Evolutionary conservation across 2,329 filamentous ascomycete genomes (phyloP).

Genomic region (Apiospora aurea): DNA sequence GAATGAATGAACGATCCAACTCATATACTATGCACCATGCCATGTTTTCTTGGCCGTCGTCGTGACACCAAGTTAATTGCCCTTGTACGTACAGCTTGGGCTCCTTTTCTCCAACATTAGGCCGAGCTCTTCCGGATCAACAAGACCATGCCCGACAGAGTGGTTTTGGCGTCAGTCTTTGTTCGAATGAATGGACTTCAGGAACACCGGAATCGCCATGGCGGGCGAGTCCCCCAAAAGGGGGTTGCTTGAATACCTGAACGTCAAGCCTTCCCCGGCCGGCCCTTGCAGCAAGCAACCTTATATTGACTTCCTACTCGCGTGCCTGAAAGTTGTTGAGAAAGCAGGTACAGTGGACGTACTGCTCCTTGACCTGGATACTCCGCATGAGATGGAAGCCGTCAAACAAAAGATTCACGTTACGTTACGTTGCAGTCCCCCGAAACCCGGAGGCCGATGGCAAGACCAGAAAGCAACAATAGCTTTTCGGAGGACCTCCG

Average conservation of each 20-base stretch:
- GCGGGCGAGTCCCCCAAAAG: too few species aligned
- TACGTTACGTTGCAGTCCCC: not conserved
- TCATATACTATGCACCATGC: too few species aligned
- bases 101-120: not conserved
- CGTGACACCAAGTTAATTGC: too few species aligned
- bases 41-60: too few species aligned
- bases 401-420: not conserved
- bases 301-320: not conserved
- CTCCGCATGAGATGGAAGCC: not conserved
- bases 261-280: not conserved
- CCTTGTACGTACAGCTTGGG: not conserved
- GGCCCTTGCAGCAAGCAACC: not conserved
- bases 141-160: not conserved
- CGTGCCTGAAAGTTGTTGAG: not conserved
- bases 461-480: not conserved
- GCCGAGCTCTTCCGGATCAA: too few species aligned
- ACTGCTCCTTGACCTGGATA: not conserved
- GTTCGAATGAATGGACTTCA: too few species aligned
- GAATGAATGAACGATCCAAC: not conserved
- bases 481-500: not conserved
- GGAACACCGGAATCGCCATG: too few species aligned
- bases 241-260: too few species aligned
- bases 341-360: not conserved
- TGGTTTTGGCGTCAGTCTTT: too few species aligned
- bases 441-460: not conserved